A percentile compares a stretch with the other conserved stretches of the same genome.
phyloP scores from a whole-genome alignment of 345 rosid species.

The Anacardium occidentale region DNA sequence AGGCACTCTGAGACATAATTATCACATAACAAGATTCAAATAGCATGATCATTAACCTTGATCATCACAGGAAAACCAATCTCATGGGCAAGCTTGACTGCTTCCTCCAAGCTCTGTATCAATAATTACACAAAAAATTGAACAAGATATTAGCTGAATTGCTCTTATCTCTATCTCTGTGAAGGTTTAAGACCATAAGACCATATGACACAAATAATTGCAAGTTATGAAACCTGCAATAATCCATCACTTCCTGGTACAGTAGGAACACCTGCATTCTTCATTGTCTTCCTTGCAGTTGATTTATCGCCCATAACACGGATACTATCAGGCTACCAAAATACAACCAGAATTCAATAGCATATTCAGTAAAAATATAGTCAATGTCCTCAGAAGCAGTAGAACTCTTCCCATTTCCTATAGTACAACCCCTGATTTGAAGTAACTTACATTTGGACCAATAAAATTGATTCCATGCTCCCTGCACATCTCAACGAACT shows the following conservation, averaged over 20 bases:
- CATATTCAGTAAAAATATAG: too few relatives aligned
- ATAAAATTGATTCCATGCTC: slow-evolving; percentile 93
- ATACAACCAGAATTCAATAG: not conserved
- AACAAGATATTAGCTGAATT: slow-evolving; percentile 2
- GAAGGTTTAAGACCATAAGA: slow-evolving; percentile 1
- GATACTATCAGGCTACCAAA: slow-evolving; percentile 90
- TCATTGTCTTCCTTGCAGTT: slow-evolving; percentile 96
- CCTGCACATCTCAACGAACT: slow-evolving; percentile 93
- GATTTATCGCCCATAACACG: slow-evolving; percentile 97
- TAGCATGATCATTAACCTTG: not conserved
- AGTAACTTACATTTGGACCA: slow-evolving; percentile 83
- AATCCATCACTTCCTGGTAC: slow-evolving; percentile 98
- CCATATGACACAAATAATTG: slow-evolving; percentile 7
- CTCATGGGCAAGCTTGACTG: slow-evolving; percentile 68
- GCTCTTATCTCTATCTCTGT: not conserved
- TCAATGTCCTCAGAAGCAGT: too few relatives aligned
- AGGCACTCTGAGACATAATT: not conserved
- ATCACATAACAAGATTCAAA: not conserved
- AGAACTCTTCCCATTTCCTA: not conserved
- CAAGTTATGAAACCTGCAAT: slow-evolving; percentile 55
- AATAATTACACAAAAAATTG: slow-evolving; percentile 18
- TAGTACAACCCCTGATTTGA: not conserved
- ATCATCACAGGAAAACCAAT: slow-evolving; percentile 44
- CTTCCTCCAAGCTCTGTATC: slow-evolving; percentile 90
- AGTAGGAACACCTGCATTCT: slow-evolving; percentile 96